These are phyloP conservation scores for Exophiala spinifera DNA, from an alignment of 2,329 filamentous ascomycete genomes.

Conservation along the genomic window DNA sequence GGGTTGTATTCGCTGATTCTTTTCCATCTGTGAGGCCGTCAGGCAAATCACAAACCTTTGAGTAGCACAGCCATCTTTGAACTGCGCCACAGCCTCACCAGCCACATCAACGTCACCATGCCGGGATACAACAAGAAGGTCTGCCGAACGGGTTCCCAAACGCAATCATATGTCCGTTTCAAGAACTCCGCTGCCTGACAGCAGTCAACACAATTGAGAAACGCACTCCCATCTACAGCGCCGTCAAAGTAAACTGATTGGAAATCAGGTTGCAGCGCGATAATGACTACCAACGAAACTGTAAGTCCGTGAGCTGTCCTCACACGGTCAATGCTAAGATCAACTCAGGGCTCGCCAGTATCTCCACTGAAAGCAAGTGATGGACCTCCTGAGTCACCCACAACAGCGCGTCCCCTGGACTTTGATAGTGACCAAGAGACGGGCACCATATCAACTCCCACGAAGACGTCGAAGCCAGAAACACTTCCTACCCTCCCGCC, in stretches of 20 bases:
- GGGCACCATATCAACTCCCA: conserved; percentile 29
- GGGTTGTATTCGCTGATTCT: no score
- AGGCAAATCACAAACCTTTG: background rate
- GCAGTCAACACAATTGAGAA: no score
- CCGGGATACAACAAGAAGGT: conserved; percentile 1
- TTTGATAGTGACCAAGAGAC: conserved; percentile 57
- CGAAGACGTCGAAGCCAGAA: conserved; percentile 31
- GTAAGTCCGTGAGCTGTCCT: conserved; percentile 6
- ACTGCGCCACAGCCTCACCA: background rate
- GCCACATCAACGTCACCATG: conserved; percentile 8
- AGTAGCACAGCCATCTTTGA: no score
- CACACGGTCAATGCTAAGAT: conserved; percentile 1
- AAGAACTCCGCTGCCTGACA: conserved; percentile 16
- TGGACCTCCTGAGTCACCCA: conserved; percentile 49
- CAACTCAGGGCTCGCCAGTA: conserved; percentile 24
- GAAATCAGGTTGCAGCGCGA: background rate
- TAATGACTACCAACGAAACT: conserved; percentile 15
- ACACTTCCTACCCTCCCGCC: conserved; percentile 30
- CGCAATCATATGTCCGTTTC: conserved; percentile 17
- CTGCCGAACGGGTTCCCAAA: background rate
- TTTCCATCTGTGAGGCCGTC: background rate
- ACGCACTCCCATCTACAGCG: background rate
- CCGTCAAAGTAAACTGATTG: background rate
- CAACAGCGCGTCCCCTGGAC: conserved; percentile 55
- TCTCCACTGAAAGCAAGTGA: conserved; percentile 29